Evolutionary conservation across 2,329 filamentous ascomycete genomes (phyloP), one percentile per base, ranked within the genome.

Genomic region (Alternaria tenuissima): DNA sequence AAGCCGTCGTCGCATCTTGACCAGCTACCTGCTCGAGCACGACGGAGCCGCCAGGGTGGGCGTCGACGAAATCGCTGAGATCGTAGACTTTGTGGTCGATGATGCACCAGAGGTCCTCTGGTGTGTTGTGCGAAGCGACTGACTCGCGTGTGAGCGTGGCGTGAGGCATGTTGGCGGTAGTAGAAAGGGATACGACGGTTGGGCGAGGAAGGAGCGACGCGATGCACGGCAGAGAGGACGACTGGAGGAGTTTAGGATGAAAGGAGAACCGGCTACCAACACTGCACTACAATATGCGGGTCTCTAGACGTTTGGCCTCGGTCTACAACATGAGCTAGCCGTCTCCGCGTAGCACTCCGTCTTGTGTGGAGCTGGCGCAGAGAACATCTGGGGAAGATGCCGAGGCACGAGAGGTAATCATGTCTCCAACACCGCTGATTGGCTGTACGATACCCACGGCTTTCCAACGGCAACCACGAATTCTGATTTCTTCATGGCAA

Each of bases 81-180:
- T 96, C 91, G 83, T 96, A 96, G 74, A 96, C 91, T 72, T 89
- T 90, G 80, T 91, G 88, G 82, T 96, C 92, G 79, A 96, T 88
- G 73, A 96, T 89, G 80, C 91, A 90, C 90, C 92, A 94, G 59
- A 92, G 82, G 64, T 89, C 90, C 66, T 93, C 90, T 49, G 91
- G 88, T 57, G 86, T 87, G 77, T 89, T 92, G 82, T 94, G 90
- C 77, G 89, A 86, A 64, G 89, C 89, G 69, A 95, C 91, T 78
- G 92, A 80, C 42, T 79, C 82, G 69, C 84, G 83, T 52, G 82
- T 81, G 53, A 84, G 74, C n/a, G 73, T 49, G 44, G 63, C 66
- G 68, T 71, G 69, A 55, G 76, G 68, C 76, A 78, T 78, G 57
- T 48, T 65, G 63, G 22, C 20, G 57, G 44, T 47, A 38, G 28